A percentile compares a stretch with the other conserved stretches of the same genome.
Evolutionary conservation across 371 early-diverging fungal species (phyloP).

Genomic region (Lichtheimia ornata): DNA sequence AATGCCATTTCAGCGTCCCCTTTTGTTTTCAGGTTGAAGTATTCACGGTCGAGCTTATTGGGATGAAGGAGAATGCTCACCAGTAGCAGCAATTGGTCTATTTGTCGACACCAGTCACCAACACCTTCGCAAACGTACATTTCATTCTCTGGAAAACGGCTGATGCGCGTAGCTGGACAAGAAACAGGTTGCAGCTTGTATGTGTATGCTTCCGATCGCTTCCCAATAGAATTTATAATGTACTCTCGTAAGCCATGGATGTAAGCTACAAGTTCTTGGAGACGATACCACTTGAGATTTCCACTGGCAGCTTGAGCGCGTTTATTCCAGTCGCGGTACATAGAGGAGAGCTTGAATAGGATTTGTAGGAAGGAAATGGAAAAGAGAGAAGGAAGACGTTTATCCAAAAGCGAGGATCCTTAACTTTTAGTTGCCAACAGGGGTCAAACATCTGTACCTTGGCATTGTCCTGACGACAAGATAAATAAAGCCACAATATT

Average conservation of each 20-base stretch:
- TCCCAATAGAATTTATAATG: constrained; percentile 3
- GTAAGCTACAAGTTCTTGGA: constrained; percentile 5
- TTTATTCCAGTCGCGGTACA: constrained; percentile 3
- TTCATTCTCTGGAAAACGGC: constrained; percentile 10
- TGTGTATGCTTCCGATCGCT: constrained; percentile 6
- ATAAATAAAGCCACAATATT: too few species aligned
- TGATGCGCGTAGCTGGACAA: constrained; percentile 8
- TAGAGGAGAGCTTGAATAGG: not conserved
- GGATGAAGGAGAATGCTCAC: constrained; percentile 1
- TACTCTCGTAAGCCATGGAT: constrained; percentile 6
- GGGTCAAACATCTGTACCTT: too few species aligned
- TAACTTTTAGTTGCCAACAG: too few species aligned
- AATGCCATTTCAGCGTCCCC: constrained; percentile 13
- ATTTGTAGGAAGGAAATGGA: not conserved
- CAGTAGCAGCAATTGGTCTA: constrained; percentile 1
- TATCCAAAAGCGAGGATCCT: too few species aligned
- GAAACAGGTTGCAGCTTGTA: not conserved
- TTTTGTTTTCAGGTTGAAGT: constrained; percentile 3
- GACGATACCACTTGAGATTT: constrained; percentile 7
- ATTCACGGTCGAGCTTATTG: constrained; percentile 12
- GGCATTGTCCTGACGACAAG: too few species aligned
- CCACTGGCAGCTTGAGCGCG: not conserved
- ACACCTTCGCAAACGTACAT: constrained; percentile 14
- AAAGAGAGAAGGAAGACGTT: not conserved
- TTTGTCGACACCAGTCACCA: constrained; percentile 7